Evolutionary conservation across 495 filamentous ascomycete genomes (phyloP).

Genomic region (Neurospora tetraspora): DNA sequence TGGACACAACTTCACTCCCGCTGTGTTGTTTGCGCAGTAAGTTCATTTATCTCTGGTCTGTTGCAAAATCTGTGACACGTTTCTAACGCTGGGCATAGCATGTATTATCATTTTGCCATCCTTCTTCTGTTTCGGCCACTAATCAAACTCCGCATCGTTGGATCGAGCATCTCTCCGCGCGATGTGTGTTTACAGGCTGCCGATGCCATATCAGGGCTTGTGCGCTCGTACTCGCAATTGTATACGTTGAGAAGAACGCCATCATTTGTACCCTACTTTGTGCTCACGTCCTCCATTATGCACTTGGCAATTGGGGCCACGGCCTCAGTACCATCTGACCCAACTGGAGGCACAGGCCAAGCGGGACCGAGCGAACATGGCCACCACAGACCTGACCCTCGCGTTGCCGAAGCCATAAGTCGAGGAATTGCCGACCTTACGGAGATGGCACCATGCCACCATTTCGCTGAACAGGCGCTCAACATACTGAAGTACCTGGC

Average conservation of each 20-base stretch:
- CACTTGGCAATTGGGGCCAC: conserved; percentile 43
- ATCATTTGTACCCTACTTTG: conserved; percentile 49
- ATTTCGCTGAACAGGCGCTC: conserved; percentile 47
- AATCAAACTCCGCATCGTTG: conserved; percentile 48
- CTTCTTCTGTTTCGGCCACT: conserved; percentile 56
- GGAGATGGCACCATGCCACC: conserved; percentile 48
- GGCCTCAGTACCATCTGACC: conserved; percentile 1
- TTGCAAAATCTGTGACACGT: conserved; percentile 1
- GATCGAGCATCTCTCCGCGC: conserved; percentile 48
- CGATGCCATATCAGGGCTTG: conserved; percentile 47
- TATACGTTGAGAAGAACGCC: conserved; percentile 49
- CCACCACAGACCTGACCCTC: conserved; percentile 15
- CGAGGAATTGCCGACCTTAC: conserved; percentile 42
- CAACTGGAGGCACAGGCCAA: conserved; percentile 1
- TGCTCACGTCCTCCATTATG: conserved; percentile 47
- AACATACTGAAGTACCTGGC: conserved; percentile 47
- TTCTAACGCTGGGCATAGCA: conserved; percentile 30
- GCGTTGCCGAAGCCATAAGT: conserved; percentile 29
- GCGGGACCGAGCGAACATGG: conserved; percentile 10
- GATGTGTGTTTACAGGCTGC: conserved; percentile 53
- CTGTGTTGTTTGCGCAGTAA: conserved; percentile 56
- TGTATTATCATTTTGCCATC: conserved; percentile 56
- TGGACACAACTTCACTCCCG: conserved; percentile 48
- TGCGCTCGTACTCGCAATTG: conserved; percentile 47
- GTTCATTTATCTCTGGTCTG: conserved; percentile 15